Conservation (phyloP, 768 basidiomycete genomes). For the Epithele typhae region DNA sequence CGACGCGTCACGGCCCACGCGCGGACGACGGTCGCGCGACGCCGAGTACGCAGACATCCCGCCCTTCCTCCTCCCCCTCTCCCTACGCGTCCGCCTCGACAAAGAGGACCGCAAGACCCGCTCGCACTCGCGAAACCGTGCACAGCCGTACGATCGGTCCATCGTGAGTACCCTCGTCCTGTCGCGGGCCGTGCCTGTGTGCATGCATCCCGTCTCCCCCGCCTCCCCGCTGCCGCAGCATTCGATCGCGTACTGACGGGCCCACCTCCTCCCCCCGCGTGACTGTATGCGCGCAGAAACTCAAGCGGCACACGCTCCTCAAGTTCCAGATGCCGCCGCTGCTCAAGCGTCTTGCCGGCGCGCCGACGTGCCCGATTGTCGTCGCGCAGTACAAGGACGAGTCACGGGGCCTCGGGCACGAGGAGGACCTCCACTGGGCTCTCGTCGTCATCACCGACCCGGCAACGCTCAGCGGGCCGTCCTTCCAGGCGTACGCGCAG, state of each 20-base stretch:
- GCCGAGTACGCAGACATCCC: conserved; percentile 8
- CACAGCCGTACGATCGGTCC: not conserved
- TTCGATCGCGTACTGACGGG: too few relatives aligned
- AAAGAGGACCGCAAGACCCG: not conserved
- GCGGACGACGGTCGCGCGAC: not conserved
- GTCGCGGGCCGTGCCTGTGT: too few relatives aligned
- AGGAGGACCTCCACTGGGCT: conserved; percentile 17
- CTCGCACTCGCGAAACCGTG: not conserved
- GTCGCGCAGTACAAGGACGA: conserved; percentile 18
- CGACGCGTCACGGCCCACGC: too few relatives aligned
- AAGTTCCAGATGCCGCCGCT: conserved; percentile 13
- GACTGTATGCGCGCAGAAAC: too few relatives aligned
- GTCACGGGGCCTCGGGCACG: conserved; percentile 11
- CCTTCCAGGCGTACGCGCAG: conserved; percentile 17
- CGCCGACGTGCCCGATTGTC: conserved; percentile 14
- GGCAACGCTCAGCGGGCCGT: conserved; percentile 9
- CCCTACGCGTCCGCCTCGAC: conserved; percentile 5
- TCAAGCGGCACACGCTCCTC: too few relatives aligned
- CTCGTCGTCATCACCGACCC: conserved; percentile 15
- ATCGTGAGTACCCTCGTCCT: too few relatives aligned
- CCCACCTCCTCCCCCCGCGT: too few relatives aligned
- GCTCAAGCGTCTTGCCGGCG: conserved; percentile 5
- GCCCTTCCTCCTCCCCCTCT: conserved; percentile 12
- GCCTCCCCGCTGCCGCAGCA: too few relatives aligned
- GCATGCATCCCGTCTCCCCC: too few relatives aligned